Base-by-base conservation (phyloP, 1,284 basidiomycete species). In the Pseudozyma pruni region DNA sequence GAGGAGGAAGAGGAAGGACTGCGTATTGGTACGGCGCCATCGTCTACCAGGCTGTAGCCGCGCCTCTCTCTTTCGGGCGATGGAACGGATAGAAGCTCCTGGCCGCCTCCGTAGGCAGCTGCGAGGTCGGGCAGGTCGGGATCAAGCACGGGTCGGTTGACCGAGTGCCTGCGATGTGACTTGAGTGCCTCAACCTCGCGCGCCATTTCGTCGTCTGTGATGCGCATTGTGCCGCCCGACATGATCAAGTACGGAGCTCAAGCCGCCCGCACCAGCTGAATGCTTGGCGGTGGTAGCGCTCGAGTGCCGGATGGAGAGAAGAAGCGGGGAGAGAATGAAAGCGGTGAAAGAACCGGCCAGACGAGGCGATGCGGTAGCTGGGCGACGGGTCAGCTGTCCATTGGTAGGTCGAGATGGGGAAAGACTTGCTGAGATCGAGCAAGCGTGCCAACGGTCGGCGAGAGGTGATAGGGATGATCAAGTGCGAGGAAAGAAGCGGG, bases 171-270 rank as follows among this genome's bases (percentile, higher is more conserved):
- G 34, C 80, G 70, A 56, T 78, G 78, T 11, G 76, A 73, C 33
- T 79, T 79, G 53, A 81, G 76, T 40, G 74, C 78, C 47, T 79
- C 78, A 9, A 81, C 79, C 49, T 81, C 80, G 34, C 79, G 71
- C 22, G 74, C 63, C 23, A 81, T 64, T 59, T 81, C 80, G 32
- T 67, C 69, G 45, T 78, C 75, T 32, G 76, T 72, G 58, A 72
- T 72, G 33, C 53, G 54, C 62, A 66, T 61, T 23, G 46, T 53
- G n/a, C 47, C 56, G 35, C 44, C 39, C 22, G 67, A 57, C 67
- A 70, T 22, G 31, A 33, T 33, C 17, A 8, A 31, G 23, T 35
- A 31, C n/a, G n/a, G n/a, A n/a, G n/a, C n/a, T n/a, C n/a, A n/a
- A n/a, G n/a, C 4, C 10, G 17, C 29, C n/a, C 11, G 20, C 37